Conservation (phyloP, 352 stramenopile species). For the Phytophthora cajani region DNA sequence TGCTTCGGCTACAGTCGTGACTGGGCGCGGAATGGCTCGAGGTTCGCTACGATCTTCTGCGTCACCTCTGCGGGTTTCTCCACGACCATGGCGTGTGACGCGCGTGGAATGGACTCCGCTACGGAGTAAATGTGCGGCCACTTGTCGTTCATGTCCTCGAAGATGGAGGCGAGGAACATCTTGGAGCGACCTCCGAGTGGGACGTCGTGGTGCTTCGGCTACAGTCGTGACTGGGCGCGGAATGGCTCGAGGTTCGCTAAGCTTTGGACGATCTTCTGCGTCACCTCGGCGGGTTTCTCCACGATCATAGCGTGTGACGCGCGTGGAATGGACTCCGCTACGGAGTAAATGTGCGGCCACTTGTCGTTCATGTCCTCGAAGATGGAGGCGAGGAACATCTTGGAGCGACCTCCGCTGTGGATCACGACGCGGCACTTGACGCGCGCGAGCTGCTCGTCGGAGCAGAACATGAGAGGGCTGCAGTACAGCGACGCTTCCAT, state of each 20-base stretch:
- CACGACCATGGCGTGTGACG: conserved; percentile 46
- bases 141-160: conserved; percentile 27
- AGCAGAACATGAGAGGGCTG: conserved; percentile 13
- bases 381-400: conserved; percentile 32
- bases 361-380: conserved; percentile 30
- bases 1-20: conserved; percentile 19
- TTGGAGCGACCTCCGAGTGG: conserved; percentile 35
- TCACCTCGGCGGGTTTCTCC: conserved; percentile 40
- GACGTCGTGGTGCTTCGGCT: conserved; percentile 11
- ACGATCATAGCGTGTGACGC: conserved; percentile 46
- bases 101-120: conserved; percentile 26
- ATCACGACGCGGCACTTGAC: conserved; percentile 33
- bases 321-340: conserved; percentile 32
- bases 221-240: conserved; percentile 14
- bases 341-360: conserved; percentile 37
- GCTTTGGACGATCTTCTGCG: conserved; percentile 36
- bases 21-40: conserved; percentile 20
- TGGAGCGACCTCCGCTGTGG: conserved; percentile 36
- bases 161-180: conserved; percentile 32
- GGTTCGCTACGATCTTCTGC: conserved; percentile 35
- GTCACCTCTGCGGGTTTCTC: conserved; percentile 41
- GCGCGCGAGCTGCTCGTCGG: conserved; percentile 22
- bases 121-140: conserved; percentile 41
- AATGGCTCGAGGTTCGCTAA: conserved; percentile 31
- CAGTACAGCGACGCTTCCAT: conserved; percentile 52